Conservation (phyloP, 148 eudicot genomes). For the Mesembryanthemum crystallinum region DNA sequence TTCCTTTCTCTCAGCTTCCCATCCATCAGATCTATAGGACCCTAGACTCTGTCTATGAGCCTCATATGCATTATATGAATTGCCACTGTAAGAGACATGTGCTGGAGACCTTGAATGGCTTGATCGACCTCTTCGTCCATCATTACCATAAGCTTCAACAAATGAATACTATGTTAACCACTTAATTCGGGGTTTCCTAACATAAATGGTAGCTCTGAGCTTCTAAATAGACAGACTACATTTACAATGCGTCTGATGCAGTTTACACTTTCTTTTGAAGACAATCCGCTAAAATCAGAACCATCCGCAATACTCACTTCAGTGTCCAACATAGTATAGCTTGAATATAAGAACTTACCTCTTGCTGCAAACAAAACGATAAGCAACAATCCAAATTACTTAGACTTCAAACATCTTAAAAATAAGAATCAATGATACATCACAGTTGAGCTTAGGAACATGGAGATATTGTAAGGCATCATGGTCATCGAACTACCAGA, state of each 20-base stretch:
- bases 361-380: slow-evolving; percentile 80
- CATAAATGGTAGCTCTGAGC: slow-evolving; percentile 48
- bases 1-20: slow-evolving; percentile 66
- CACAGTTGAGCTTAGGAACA: neutral
- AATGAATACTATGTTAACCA: slow-evolving; percentile 80
- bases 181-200: slow-evolving; percentile 51
- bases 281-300: slow-evolving; percentile 61
- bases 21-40: slow-evolving; percentile 53
- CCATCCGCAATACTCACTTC: slow-evolving; percentile 78
- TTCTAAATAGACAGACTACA: slow-evolving; percentile 52
- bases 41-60: slow-evolving; percentile 53
- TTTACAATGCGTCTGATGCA: slow-evolving; percentile 54
- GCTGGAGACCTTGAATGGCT: slow-evolving; percentile 90
- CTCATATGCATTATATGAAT: slow-evolving; percentile 58
- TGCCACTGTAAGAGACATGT: slow-evolving; percentile 52
- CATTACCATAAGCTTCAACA: slow-evolving; percentile 96
- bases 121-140: slow-evolving; percentile 78
- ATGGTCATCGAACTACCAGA: slow-evolving; percentile 30
- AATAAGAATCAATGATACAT: neutral
- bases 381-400: slow-evolving; percentile 49
- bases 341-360: slow-evolving; percentile 98
- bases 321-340: slow-evolving; percentile 74
- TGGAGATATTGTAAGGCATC: neutral
- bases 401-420: slow-evolving; percentile 9
- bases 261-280: slow-evolving; percentile 47